Base-by-base conservation (phyloP, 1,139 yeast genomes). In the Blastobotrys indianensis region DNA sequence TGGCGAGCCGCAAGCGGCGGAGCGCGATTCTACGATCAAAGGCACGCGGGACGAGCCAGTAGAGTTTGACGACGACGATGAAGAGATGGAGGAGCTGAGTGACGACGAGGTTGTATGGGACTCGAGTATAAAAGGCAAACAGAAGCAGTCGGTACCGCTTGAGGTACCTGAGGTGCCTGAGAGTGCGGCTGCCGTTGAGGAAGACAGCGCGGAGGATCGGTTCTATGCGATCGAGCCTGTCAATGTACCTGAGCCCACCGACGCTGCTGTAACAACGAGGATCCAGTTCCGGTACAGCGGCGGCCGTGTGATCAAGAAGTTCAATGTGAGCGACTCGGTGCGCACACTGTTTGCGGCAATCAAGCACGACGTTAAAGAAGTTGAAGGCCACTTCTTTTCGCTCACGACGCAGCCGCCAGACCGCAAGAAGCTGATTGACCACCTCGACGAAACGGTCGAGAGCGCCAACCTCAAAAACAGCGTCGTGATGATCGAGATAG, bases 381-480 rank as follows among this genome's bases (percentile, higher is more conserved):
- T 80, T 10, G 61, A 73, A 7, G 76, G 69, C 36, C 68, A 68
- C 25, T 69, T 75, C 45, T 84, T 92, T 52, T 75, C 78, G 34
- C 70, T 85, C 37, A 79, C 88, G 9, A 75, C 79, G 58, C 25
- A 20, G 25, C 25, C 25, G 25, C 58, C 77, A 58, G 78, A 80
- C 46, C 72, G 94, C 28, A 76, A 75, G 44, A 83, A 84, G 59
- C 71, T 92, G 45, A 72, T 83, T 20, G 79, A 76, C 1, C 73
- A 75, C 37, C 63, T 85, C 44, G 79, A 77, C 42, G 57, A 67
- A 50, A 76, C 87, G 1, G 75, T 92, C n/a, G 80, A 73, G 41
- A 85, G 78, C 4, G 86, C 92, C 0, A 88, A 86, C 1, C 73
- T 94, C 53, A 79, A 80, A 59, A 92, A 88, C 63, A 88, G 95